These are phyloP conservation scores for Tephrocybe sp. DNA, from an alignment of 768 basidiomycete genomes.

Conservation along the genomic window DNA sequence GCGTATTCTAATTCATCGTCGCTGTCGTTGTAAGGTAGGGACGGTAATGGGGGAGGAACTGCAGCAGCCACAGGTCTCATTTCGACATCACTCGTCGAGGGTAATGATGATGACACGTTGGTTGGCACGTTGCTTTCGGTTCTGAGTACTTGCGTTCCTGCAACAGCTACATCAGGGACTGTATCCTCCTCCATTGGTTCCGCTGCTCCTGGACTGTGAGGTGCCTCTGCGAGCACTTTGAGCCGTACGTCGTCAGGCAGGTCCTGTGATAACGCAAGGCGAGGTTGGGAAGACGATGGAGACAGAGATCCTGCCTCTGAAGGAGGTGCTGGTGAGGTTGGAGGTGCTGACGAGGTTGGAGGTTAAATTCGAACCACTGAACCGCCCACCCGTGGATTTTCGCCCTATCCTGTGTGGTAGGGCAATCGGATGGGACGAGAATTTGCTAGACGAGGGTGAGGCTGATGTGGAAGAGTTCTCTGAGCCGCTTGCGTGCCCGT, in stretches of 20 bases:
- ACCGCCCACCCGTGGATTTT: constrained; percentile 8
- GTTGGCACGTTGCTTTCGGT: no score
- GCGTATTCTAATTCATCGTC: constrained; percentile 14
- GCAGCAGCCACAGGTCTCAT: not conserved
- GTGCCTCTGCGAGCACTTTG: not conserved
- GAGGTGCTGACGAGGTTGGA: not conserved
- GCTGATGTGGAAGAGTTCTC: not conserved
- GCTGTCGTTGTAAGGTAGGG: not conserved
- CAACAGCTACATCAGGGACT: no score
- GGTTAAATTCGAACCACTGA: not conserved
- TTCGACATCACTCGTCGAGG: no score
- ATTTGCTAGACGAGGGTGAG: not conserved
- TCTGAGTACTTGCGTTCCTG: not conserved
- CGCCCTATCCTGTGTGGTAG: constrained; percentile 11
- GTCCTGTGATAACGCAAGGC: not conserved
- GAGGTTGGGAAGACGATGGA: not conserved
- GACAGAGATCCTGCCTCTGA: not conserved
- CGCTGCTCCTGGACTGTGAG: not conserved
- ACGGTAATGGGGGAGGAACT: not conserved
- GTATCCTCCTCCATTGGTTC: not conserved
- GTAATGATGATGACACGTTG: no score
- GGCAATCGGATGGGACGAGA: not conserved
- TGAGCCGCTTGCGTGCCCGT: not conserved
- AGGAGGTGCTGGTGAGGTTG: not conserved
- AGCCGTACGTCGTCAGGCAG: not conserved